Conservation (phyloP, 1,284 basidiomycete genomes). For the Porodaedalea pini region DNA sequence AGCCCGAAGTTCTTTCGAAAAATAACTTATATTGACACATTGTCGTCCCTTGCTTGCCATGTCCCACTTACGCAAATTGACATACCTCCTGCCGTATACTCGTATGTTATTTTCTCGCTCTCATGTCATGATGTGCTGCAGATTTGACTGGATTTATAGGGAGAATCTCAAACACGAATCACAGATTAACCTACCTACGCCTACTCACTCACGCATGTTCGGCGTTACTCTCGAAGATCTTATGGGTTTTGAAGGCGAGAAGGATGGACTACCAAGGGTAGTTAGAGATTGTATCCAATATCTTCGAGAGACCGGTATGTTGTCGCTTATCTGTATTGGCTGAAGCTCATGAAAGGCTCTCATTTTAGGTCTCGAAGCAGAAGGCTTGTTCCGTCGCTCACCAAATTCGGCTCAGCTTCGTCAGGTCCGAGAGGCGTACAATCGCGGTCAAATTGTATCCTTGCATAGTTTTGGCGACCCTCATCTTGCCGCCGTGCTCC, state of each 20-base stretch:
- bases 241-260: conserved; percentile 81
- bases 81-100: conserved; percentile 76
- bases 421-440: conserved; percentile 77
- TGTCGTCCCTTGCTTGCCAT: conserved; percentile 69
- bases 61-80: conserved; percentile 83
- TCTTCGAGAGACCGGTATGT: conserved; percentile 55
- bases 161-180: conserved; percentile 72
- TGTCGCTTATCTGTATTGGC: not conserved
- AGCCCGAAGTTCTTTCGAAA: conserved; percentile 88
- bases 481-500: conserved; percentile 75
- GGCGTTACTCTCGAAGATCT: conserved; percentile 75
- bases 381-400: conserved; percentile 78
- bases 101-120: conserved; percentile 40
- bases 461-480: conserved; percentile 71
- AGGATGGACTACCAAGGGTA: conserved; percentile 72
- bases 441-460: conserved; percentile 78
- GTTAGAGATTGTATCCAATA: conserved; percentile 75
- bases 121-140: no score
- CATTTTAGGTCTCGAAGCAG: conserved; percentile 57
- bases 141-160: conserved; percentile 34
- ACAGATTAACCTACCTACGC: conserved; percentile 59
- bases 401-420: conserved; percentile 67
- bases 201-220: conserved; percentile 60
- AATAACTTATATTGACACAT: conserved; percentile 67
- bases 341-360: conserved; percentile 3